phyloP scores from a whole-genome alignment of 1,284 basidiomycete species.

The Rhodotorula sp. region DNA sequence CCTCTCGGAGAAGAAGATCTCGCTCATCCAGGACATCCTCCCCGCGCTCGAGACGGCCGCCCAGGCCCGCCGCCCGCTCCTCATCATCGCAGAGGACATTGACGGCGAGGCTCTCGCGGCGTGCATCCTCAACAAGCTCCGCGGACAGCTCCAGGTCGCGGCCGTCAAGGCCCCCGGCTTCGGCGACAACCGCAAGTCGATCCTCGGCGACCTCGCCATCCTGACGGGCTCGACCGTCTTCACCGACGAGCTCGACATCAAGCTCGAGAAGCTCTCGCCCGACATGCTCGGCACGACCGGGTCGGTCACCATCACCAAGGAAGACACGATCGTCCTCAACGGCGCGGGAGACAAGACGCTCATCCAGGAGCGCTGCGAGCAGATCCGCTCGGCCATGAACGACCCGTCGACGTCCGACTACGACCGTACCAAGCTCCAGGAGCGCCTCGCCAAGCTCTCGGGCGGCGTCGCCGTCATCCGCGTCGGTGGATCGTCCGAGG shows the following conservation, averaged over 20 bases:
- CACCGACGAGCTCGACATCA: constrained; percentile 96
- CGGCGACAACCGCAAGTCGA: constrained; percentile 97
- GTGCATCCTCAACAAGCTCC: constrained; percentile 97
- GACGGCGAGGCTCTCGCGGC: constrained; percentile 97
- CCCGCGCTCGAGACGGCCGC: constrained; percentile 91
- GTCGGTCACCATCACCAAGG: constrained; percentile 92
- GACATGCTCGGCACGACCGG: constrained; percentile 92
- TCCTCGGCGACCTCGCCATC: constrained; percentile 94
- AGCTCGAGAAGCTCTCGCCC: constrained; percentile 84
- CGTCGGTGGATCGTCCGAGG: constrained; percentile 89
- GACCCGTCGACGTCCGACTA: constrained; percentile 88
- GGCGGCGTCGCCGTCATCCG: constrained; percentile 98
- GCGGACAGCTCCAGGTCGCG: constrained; percentile 87
- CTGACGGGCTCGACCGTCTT: constrained; percentile 97
- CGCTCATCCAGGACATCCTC: constrained; percentile 88
- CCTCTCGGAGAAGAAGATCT: constrained; percentile 98
- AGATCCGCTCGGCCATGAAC: constrained; percentile 79
- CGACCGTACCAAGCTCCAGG: constrained; percentile 93
- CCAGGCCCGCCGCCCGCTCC: constrained; percentile 82
- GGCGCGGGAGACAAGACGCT: constrained; percentile 83
- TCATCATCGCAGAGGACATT: constrained; percentile 96
- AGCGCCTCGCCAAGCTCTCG: constrained; percentile 90
- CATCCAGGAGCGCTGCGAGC: constrained; percentile 88
- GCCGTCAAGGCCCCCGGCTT: constrained; percentile 96
- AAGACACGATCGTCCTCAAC: constrained; percentile 95